Base-by-base conservation (phyloP, 305 asterid species). In the Nicotiana rustica region DNA sequence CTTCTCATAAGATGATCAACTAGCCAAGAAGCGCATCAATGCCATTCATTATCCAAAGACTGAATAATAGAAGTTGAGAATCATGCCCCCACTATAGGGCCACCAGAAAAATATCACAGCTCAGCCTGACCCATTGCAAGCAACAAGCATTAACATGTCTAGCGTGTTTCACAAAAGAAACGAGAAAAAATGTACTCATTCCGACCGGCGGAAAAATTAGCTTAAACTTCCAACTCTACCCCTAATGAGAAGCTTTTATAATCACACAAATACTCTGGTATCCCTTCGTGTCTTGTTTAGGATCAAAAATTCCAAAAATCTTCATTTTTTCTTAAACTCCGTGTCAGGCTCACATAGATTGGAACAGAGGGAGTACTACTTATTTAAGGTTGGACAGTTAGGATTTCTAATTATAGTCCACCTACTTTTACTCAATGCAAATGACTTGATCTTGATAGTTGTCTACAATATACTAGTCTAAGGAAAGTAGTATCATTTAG, bases 1-100 rank as follows among this genome's bases (percentile, higher is more conserved):
- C 78, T 84, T 77, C 82, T 67, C 13, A 86, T 59, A 79, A 68
- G 77, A 70, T 73, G 80, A 83, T 38, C 52, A 35, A 29, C 65
- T 15, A 67, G 78, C 82, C 65, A 49, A 49, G 21, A 19, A 73
- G 64, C 13, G 79, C 64, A 62, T 65, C 60, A 52, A 77, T 59
- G 75, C 31, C 57, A 61, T 78, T 47, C 66, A 77, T 67, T 67
- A 69, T 67, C 82, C 70, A 83, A 70, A 64, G 52, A 15, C 82
- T 62, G 25, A 79, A 41, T 29, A 61, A 79, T 41, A 41, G 21
- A 65, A 79, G 56, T 41, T 79, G 59, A 35, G 59, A 79, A 73
- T 25, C 79, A 49, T 73, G 82, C 21, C 68, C 57, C 82, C 31
- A 60, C 82, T 35, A n/a, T 8, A 62, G 8, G 10, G 47, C 21